Base-by-base conservation (phyloP, 1,284 basidiomycete genomes). In the Tilletia setariae region DNA sequence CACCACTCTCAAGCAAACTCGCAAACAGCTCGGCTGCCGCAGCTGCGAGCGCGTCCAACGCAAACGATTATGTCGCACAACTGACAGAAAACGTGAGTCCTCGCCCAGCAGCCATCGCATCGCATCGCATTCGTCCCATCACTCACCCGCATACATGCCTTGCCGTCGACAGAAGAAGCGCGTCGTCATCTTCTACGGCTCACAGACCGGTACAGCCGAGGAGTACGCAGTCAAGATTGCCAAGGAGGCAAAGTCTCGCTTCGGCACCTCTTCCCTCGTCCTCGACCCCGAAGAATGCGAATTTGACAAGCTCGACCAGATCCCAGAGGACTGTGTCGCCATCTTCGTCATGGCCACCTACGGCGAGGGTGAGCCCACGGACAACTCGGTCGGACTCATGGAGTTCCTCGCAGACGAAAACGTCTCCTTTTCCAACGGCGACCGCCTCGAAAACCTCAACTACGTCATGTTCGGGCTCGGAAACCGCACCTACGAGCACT, bases 311-410 rank as follows among this genome's bases (percentile, higher is more conserved):
- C 89, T 98, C 73, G 94, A 98, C 84, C 87, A 90, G 82, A 82
- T 98, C 43, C 92, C 95, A 2, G 89, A 91, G 70, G 90, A 94
- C 83, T 90, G 87, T 75, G 90, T 90, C 49, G 92, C 90, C 69
- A 88, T 96, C 83, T 98, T 98, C 82, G 93, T 96, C 78, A 88
- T 98, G 88, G 95, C 95, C 28, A 98, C 95, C 15, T 98, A 98
- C 80, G 95, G 95, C 72, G 95, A 98, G 85, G 95, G 94, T 69
- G 95, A 98, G 83, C 96, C 95, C 25, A 98, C 95, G 21, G 95
- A 98, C 84, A 98, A 98, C 82, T 93, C 94, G n/a, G 92, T 96
- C 43, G 88, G 90, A 72, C 88, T 98, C 76, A 90, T 94, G 89
- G 92, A 96, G 83, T 94, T 93, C 84, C 82, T 98, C 71, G 87